Base-by-base conservation (phyloP, 2,329 filamentous ascomycete genomes). In the Talaromyces sp. region DNA sequence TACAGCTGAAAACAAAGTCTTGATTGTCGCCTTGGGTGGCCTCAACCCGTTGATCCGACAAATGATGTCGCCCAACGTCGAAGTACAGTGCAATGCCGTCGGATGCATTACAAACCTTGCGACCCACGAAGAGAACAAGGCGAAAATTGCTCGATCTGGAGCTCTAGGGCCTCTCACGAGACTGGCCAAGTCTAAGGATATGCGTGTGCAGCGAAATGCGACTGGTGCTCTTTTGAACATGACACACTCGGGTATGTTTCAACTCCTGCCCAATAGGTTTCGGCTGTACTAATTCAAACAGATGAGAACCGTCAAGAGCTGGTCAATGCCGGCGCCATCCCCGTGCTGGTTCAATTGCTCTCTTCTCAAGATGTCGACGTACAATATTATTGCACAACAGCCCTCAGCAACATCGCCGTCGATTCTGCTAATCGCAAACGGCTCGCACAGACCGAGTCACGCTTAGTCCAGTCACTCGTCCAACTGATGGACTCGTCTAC, bases 351-450 rank as follows among this genome's bases (percentile, higher is more conserved):
- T 46, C 92, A 97, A 72, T 86, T 99, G 26, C 87, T 99, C 52
- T 92, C 91, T 9, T 98, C 95, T 27, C 81, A 89, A 61, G 95
- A 99, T 71, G 93, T 97, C 66, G 95, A 99, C 72, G 95, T 99
- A 32, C 95, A 99, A 78, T 99, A 99, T 78, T 99, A 99, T 78
- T 99, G 95, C 80, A 99, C 95, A 19, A 99, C 95, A 4, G 95
- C 95, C 13, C 85, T 99, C 61, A 98, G 93, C 82, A 99, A 99
- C 75, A 99, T 99, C 68, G 95, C 95, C 7, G 95, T 99, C 58
- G 95, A 99, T 73, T 84, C 89, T 52, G 89, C 87, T 70, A 98
- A 98, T 78, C 85, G 95, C 67, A 91, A 93, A 71, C 92, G 93
- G 73, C 84, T 99, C 58, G 91, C 93, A 31, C 89, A 96, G 71